Base-by-base conservation (phyloP, 1,139 yeast species). In the Taiozyma sp. region DNA sequence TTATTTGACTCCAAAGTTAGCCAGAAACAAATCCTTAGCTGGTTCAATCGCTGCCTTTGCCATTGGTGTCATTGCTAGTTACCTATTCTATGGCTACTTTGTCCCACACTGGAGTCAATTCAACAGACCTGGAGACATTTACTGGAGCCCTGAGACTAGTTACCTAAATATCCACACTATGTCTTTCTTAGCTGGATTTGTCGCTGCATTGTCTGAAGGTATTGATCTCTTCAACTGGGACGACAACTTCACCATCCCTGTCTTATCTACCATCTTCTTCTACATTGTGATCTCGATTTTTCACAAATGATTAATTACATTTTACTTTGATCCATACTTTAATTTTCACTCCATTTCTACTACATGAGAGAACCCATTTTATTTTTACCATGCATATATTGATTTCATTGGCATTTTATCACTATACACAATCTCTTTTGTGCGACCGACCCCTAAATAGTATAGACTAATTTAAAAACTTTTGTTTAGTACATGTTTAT, bases 191-290 rank as follows among this genome's bases (percentile, higher is more conserved):
- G 78, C 86, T 57, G 98, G 97, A 0, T 60, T 88, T 23, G 80
- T 88, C 49, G 96, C 96, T 27, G 83, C 96, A 16, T 70, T 84
- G n/a, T 85, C 96, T 44, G 98, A 92, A 71, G 88, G 88, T 36
- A 78, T 91, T 47, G 88, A 85, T 61, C 53, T 91, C 32, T 83
- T 78, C 57, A 83, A 81, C 43, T 70, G 90, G 68, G 99, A 93
- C 68, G 99, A 93, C 66, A 93, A 93, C 67, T 80, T 95, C 62
- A 91, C 98, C 48, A 92, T 93, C 54, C 99, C 99, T 4, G 90
- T 89, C 0, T 67, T 91, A 47, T 84, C 96, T 43, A 87, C 95
- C 9, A 67, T 77, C 13, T 80, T 86, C 60, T 73, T 91, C 55
- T 75, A 74, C 61, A 69, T 68, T 30, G 72, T 79, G 22, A 76